phyloP scores from a whole-genome alignment of 176 grass and related monocot species.

The Oryza nivara region DNA sequence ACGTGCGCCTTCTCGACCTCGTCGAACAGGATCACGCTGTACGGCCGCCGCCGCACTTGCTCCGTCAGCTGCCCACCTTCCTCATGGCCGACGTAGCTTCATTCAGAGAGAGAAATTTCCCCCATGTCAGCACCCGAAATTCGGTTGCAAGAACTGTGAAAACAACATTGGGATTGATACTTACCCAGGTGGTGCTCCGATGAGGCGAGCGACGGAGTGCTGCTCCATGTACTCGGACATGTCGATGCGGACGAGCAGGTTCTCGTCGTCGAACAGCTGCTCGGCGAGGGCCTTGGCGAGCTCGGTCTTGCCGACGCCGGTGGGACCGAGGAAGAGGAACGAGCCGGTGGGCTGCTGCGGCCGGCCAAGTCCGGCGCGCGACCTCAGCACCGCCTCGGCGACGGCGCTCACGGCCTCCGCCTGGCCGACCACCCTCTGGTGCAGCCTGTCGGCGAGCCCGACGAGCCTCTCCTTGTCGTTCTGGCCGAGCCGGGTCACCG shows the following conservation, averaged over 20 bases:
- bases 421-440: slow-evolving; percentile 67
- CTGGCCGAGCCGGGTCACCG: slow-evolving; percentile 83
- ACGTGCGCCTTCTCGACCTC: slow-evolving; percentile 97
- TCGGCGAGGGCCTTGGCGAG: slow-evolving; percentile 94
- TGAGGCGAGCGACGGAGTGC: slow-evolving; percentile 84
- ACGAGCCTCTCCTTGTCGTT: slow-evolving; percentile 77
- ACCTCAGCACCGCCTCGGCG: slow-evolving; percentile 82
- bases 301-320: slow-evolving; percentile 93
- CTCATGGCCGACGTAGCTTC: slow-evolving; percentile 92
- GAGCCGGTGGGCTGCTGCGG: slow-evolving; percentile 92
- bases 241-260: slow-evolving; percentile 88
- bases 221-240: slow-evolving; percentile 99
- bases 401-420: slow-evolving; percentile 73
- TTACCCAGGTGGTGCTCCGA: slow-evolving; percentile 93
- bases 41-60: slow-evolving; percentile 75
- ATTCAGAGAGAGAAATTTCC: neutral
- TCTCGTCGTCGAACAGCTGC: slow-evolving; percentile 95
- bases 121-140: slow-evolving; percentile 25
- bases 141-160: neutral
- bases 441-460: slow-evolving; percentile 69
- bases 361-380: slow-evolving; percentile 79
- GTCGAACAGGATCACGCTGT: slow-evolving; percentile 96
- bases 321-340: slow-evolving; percentile 90
- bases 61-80: slow-evolving; percentile 93
- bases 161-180: neutral